A percentile compares a stretch with the other conserved stretches of the same genome.
phyloP scores from a whole-genome alignment of 169 alveolate genomes.

The Ichthyophthirius multifiliis region DNA sequence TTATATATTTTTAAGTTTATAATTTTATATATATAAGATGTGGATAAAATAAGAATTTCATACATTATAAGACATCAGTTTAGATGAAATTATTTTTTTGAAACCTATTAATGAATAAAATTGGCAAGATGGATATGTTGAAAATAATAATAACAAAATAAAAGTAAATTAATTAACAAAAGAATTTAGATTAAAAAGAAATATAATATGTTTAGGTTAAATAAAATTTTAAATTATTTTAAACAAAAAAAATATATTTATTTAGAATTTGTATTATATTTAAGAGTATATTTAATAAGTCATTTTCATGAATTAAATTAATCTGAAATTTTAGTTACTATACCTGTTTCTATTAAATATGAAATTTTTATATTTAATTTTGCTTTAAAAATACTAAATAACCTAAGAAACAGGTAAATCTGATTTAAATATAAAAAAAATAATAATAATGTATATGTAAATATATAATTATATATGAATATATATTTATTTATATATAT shows the following conservation, averaged over 20 bases:
- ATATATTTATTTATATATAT: no score
- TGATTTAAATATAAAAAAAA: no score
- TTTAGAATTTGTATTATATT: neutral
- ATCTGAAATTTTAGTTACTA: neutral
- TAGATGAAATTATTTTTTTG: neutral
- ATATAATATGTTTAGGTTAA: neutral
- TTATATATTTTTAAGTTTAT: no score
- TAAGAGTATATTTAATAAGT: slow-evolving; percentile 14
- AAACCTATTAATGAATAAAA: neutral
- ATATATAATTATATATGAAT: no score
- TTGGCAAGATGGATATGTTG: neutral
- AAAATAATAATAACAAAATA: neutral
- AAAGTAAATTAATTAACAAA: neutral
- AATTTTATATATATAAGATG: neutral
- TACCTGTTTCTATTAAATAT: neutral
- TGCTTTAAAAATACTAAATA: neutral
- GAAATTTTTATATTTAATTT: slow-evolving; percentile 9
- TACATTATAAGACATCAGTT: neutral
- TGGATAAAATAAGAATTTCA: slow-evolving; percentile 5
- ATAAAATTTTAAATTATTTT: neutral
- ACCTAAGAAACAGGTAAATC: neutral
- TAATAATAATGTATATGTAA: no score
- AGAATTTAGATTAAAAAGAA: slow-evolving; percentile 2
- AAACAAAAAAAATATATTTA: neutral
- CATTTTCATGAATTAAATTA: slow-evolving; percentile 10